These are phyloP conservation scores for Epichloe festucae DNA, from an alignment of 2,329 filamentous ascomycete genomes.

Conservation along the genomic window DNA sequence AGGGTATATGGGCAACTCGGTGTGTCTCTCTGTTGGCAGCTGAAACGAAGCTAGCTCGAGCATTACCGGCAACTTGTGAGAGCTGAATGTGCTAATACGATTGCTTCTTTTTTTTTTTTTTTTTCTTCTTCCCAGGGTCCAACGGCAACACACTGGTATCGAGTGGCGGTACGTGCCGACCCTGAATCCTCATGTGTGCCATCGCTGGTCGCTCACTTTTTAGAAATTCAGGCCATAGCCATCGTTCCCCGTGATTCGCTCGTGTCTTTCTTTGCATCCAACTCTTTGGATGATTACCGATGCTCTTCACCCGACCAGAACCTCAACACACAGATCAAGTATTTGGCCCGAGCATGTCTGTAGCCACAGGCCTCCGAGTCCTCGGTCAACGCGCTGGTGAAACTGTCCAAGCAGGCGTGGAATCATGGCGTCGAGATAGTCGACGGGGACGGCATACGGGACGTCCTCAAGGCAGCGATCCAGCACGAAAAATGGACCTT, in stretches of 20 bases:
- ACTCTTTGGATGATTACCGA: neutral
- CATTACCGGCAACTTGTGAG: neutral
- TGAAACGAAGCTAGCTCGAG: neutral
- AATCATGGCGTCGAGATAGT: neutral
- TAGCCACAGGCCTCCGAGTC: neutral
- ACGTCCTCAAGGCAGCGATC: constrained; percentile 7
- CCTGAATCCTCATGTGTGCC: neutral
- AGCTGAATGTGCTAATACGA: neutral
- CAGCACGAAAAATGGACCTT: neutral
- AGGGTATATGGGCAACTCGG: constrained; percentile 16
- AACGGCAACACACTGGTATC: constrained; percentile 14
- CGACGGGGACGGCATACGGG: neutral
- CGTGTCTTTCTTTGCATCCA: constrained; percentile 4
- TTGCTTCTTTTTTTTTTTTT: no score
- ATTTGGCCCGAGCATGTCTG: constrained; percentile 5
- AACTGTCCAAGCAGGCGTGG: constrained; percentile 3
- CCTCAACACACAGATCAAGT: constrained; percentile 4
- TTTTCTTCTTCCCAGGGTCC: constrained; percentile 7
- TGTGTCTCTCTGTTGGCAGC: constrained; percentile 6
- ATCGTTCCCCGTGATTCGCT: constrained; percentile 10
- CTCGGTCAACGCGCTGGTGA: neutral
- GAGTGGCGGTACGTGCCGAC: constrained; percentile 7
- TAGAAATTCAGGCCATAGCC: constrained; percentile 7
- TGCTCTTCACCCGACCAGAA: neutral
- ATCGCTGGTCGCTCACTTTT: neutral